Conservation (phyloP, 495 filamentous ascomycete species). For the Penicillium robsamsonii region DNA sequence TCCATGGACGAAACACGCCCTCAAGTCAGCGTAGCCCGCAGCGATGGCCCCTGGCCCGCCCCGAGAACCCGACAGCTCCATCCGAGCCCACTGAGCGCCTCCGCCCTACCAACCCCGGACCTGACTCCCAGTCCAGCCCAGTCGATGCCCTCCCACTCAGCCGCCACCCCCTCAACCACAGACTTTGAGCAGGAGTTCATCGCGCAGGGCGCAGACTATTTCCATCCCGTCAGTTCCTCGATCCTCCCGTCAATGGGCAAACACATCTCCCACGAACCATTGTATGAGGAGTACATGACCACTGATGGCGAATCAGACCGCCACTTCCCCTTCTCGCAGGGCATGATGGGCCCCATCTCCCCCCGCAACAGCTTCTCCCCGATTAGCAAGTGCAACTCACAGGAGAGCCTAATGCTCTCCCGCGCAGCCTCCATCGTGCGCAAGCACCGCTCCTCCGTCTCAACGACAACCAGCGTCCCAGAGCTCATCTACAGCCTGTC, state of each 20-base stretch:
- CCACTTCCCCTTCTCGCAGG: slow-evolving; percentile 42
- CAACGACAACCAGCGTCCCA: slow-evolving; percentile 53
- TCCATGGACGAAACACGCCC: slow-evolving; percentile 36
- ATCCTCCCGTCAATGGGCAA: slow-evolving; percentile 33
- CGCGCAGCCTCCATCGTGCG: slow-evolving; percentile 49
- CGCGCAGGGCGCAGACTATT: slow-evolving; percentile 33
- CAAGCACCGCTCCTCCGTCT: slow-evolving; percentile 55
- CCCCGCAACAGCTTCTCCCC: slow-evolving; percentile 54
- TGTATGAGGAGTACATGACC: slow-evolving; percentile 50
- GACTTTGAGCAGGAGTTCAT: slow-evolving; percentile 32
- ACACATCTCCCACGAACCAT: slow-evolving; percentile 40
- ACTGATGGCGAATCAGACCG: slow-evolving; percentile 47
- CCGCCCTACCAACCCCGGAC: slow-evolving; percentile 38
- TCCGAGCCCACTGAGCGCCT: slow-evolving; percentile 30
- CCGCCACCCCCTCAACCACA: slow-evolving; percentile 37
- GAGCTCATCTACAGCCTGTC: slow-evolving; percentile 53
- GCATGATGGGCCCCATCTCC: slow-evolving; percentile 40
- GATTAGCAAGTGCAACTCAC: slow-evolving; percentile 58
- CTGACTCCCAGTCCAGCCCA: slow-evolving; percentile 39
- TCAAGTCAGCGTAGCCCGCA: slow-evolving; percentile 20
- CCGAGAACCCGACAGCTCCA: slow-evolving; percentile 23
- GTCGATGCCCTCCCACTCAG: slow-evolving; percentile 34
- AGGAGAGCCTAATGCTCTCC: slow-evolving; percentile 55
- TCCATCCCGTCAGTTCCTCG: slow-evolving; percentile 37
- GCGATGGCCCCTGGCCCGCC: slow-evolving; percentile 15